Percentiles rank a stretch among this genome's conserved stretches.
These are phyloP conservation scores for Sarocladium oryzae DNA, from an alignment of 2,329 filamentous ascomycete species.

Conservation along the genomic window DNA sequence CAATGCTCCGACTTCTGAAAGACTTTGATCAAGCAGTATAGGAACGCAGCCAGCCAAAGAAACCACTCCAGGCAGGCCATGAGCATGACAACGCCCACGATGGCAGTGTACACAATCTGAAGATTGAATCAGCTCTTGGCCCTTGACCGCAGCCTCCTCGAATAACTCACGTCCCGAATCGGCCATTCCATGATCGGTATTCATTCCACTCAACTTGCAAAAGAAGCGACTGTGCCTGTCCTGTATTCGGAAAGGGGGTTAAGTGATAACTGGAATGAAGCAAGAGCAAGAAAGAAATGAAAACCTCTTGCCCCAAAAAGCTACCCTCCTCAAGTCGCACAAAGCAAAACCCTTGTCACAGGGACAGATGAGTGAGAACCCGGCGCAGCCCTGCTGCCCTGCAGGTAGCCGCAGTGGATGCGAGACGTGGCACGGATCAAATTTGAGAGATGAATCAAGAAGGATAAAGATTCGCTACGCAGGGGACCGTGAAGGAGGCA, in stretches of 20 bases:
- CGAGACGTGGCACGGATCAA: too few species aligned
- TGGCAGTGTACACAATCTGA: constrained; percentile 77
- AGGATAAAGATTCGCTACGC: too few species aligned
- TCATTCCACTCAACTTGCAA: background rate
- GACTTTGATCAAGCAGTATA: constrained; percentile 86
- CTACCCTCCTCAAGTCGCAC: background rate
- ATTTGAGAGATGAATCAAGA: too few species aligned
- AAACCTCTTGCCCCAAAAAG: too few species aligned
- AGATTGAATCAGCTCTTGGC: background rate
- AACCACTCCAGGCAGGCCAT: constrained; percentile 89
- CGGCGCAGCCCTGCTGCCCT: background rate
- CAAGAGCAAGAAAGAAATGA: too few species aligned
- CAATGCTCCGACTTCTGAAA: constrained; percentile 85
- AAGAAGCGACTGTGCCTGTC: too few species aligned
- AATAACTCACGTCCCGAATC: constrained; percentile 31
- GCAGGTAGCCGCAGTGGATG: background rate
- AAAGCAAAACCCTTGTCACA: background rate
- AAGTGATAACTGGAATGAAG: too few species aligned
- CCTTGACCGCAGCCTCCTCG: too few species aligned
- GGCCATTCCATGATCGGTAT: constrained; percentile 38
- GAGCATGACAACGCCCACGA: constrained; percentile 75
- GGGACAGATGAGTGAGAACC: background rate
- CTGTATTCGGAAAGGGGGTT: too few species aligned
- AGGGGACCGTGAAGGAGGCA: too few species aligned
- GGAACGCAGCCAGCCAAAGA: constrained; percentile 86